Percentiles rank a stretch among this genome's conserved stretches.
These are phyloP conservation scores for Gossypium laxum DNA, from an alignment of 441 rosid species.

Conservation along the genomic window DNA sequence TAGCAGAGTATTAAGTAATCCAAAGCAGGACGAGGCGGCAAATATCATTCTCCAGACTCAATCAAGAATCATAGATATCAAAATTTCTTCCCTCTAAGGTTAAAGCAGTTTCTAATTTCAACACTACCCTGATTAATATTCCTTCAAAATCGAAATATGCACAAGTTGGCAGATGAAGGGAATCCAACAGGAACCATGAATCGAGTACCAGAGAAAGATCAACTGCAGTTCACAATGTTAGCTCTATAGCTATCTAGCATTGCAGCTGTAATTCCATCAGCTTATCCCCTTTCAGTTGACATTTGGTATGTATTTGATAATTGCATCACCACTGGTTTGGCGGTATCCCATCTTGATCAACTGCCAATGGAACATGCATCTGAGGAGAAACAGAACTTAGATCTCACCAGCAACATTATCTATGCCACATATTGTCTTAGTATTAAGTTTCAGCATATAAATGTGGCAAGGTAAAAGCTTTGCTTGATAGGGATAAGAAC, in stretches of 20 bases:
- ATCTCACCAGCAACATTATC: not conserved
- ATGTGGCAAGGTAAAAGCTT: not conserved
- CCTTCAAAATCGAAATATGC: not conserved
- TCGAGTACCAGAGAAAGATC: not conserved
- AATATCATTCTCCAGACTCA: not conserved
- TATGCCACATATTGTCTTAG: not conserved
- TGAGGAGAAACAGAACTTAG: not conserved
- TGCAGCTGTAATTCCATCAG: not conserved
- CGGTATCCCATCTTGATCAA: not conserved
- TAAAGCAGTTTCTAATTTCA: not conserved
- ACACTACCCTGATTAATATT: not conserved
- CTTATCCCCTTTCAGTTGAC: not conserved
- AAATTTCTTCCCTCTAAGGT: not conserved
- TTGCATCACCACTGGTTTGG: not conserved
- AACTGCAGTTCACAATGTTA: not conserved
- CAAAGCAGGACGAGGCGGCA: not conserved
- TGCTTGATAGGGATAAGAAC: not conserved
- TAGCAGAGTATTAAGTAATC: not conserved
- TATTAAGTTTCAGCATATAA: not conserved
- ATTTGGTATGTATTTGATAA: not conserved
- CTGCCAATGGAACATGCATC: slow-evolving; percentile 2
- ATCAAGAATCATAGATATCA: not conserved
- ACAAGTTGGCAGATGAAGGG: slow-evolving; percentile 4
- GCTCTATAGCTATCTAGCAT: not conserved
- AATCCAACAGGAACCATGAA: slow-evolving; percentile 7